Evolutionary conservation across 2,329 filamentous ascomycete species (phyloP).

Genomic region (Colletotrichum sp.): DNA sequence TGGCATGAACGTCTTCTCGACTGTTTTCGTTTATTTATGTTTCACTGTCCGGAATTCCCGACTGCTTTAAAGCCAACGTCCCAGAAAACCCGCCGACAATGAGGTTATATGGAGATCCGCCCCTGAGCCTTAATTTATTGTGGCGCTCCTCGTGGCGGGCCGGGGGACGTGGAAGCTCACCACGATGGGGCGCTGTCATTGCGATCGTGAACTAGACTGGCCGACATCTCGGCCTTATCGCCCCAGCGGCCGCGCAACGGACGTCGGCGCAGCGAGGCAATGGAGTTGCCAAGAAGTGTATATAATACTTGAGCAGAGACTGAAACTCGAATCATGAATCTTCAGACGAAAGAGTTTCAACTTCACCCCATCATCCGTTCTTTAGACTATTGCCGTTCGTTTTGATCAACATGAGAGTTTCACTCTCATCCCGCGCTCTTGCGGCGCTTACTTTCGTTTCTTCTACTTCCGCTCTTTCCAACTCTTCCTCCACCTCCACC

Average conservation of each 20-base stretch:
- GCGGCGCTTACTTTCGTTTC: conserved; percentile 9
- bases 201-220: neutral
- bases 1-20: neutral
- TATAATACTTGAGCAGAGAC: neutral
- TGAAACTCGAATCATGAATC: neutral
- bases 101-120: neutral
- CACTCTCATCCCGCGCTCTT: neutral
- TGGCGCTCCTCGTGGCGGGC: neutral
- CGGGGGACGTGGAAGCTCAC: conserved; percentile 2
- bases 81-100: neutral
- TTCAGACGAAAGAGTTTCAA: neutral
- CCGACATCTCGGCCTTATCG: neutral
- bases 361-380: neutral
- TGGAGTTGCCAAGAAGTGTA: neutral
- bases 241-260: conserved; percentile 5
- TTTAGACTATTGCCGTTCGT: neutral
- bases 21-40: neutral
- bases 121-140: neutral
- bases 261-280: neutral
- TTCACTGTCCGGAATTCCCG: neutral
- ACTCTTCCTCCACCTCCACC: neutral
- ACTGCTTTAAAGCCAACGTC: neutral
- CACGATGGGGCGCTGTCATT: neutral
- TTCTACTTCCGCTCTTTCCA: neutral
- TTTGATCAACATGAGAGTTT: conserved; percentile 7